Evolutionary conservation across 148 eudicot genomes (phyloP).

Genomic region (Linanthus parryae): DNA sequence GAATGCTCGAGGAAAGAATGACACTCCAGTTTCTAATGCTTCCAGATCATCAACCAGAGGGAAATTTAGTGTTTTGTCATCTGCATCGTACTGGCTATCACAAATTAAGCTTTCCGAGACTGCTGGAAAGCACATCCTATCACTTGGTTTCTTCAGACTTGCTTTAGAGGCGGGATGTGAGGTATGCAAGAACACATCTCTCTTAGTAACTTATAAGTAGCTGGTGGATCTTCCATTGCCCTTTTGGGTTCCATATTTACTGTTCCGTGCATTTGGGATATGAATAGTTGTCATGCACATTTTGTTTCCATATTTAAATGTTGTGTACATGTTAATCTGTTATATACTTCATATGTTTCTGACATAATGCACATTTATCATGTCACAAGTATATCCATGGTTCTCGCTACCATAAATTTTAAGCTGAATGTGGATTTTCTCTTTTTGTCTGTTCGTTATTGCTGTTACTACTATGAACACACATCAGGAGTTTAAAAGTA

Average conservation of each 20-base stretch:
- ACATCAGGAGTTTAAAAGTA: no score
- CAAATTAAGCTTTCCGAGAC: conserved; percentile 90
- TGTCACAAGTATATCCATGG: no score
- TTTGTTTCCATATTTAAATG: neutral
- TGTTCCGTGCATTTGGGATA: neutral
- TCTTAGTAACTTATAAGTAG: neutral
- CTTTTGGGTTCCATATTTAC: neutral
- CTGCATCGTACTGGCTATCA: conserved; percentile 80
- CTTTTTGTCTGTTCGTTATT: no score
- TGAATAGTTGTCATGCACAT: neutral
- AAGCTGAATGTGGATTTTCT: no score
- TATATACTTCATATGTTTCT: neutral
- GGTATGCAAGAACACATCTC: conserved; percentile 30
- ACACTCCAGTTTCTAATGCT: conserved; percentile 58
- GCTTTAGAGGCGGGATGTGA: conserved; percentile 79
- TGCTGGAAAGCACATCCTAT: conserved; percentile 68
- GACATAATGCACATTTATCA: neutral
- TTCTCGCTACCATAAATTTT: no score
- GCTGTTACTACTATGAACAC: no score
- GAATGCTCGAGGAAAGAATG: conserved; percentile 33
- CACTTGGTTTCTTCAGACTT: conserved; percentile 89
- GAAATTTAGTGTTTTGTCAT: conserved; percentile 54
- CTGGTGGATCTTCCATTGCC: neutral
- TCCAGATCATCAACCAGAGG: conserved; percentile 45
- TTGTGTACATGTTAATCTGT: neutral